Evolutionary conservation across 1,284 basidiomycete species (phyloP).

Genomic region (Apiotrichum domesticum): DNA sequence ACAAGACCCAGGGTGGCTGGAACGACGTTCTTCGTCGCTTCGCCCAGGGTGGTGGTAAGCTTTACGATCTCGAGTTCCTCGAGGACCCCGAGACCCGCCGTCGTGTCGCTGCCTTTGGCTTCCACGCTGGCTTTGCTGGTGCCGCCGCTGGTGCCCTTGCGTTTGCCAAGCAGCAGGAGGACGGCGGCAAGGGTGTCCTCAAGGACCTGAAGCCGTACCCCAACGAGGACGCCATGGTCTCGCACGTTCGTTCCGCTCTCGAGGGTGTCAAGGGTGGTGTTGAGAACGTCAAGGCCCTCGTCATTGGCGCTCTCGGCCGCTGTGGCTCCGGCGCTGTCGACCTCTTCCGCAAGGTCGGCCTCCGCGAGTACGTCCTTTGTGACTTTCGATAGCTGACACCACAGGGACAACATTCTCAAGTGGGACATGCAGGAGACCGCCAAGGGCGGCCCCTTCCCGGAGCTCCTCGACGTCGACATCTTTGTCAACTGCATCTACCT

Average conservation of each 20-base stretch:
- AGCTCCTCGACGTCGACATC: conserved; percentile 94
- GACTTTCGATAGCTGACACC: not conserved
- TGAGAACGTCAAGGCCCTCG: conserved; percentile 77
- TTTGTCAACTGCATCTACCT: conserved; percentile 99
- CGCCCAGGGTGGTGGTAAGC: conserved; percentile 72
- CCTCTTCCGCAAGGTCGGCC: conserved; percentile 85
- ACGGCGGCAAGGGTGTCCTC: conserved; percentile 55
- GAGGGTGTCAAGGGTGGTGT: conserved; percentile 55
- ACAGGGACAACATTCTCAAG: conserved; percentile 86
- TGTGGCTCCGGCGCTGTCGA: conserved; percentile 97
- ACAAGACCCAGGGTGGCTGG: conserved; percentile 96
- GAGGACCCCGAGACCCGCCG: conserved; percentile 70
- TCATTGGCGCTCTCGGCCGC: conserved; percentile 92
- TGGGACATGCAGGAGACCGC: conserved; percentile 98
- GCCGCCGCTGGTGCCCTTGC: conserved; percentile 90
- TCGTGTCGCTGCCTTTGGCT: conserved; percentile 98
- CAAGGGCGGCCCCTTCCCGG: conserved; percentile 93
- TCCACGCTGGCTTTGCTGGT: conserved; percentile 96
- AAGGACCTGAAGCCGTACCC: conserved; percentile 67
- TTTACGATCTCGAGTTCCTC: conserved; percentile 97
- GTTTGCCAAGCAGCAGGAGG: conserved; percentile 61
- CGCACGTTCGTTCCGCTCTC: conserved; percentile 62
- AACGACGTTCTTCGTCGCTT: conserved; percentile 80
- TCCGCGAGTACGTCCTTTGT: conserved; percentile 62
- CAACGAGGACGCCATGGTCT: conserved; percentile 77